Conservation (phyloP, 2,329 filamentous ascomycete species). For the Coniochaeta ligniaria region DNA sequence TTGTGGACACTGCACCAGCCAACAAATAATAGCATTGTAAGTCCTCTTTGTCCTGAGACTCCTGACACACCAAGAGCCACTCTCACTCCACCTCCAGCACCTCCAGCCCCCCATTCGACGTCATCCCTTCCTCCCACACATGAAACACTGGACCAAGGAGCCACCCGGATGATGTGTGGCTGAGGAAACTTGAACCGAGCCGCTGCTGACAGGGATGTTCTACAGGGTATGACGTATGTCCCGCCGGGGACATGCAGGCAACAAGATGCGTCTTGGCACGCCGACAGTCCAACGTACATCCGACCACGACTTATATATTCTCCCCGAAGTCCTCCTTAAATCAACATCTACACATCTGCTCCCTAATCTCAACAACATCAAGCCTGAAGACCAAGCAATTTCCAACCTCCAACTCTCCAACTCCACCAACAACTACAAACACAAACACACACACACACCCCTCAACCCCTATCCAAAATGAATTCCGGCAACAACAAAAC, state of each 20-base stretch:
- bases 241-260: background rate
- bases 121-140: background rate
- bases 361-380: background rate
- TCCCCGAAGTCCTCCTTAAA: background rate
- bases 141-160: background rate
- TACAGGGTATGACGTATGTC: background rate
- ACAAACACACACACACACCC: background rate
- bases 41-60: too few species aligned
- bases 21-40: background rate
- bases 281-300: background rate
- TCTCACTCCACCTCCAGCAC: background rate
- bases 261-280: background rate
- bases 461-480: background rate
- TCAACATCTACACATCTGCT: too few species aligned
- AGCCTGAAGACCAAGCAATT: background rate
- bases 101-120: background rate
- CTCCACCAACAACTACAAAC: background rate
- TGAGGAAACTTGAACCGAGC: background rate
- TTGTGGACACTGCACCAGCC: background rate
- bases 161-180: background rate
- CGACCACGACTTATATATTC: background rate
- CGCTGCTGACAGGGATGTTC: background rate
- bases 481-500: slow-evolving; percentile 4
- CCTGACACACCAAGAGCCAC: background rate
- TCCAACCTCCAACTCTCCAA: background rate